phyloP scores from a whole-genome alignment of 129 eudicot species.

The Artemisia tridentata region DNA sequence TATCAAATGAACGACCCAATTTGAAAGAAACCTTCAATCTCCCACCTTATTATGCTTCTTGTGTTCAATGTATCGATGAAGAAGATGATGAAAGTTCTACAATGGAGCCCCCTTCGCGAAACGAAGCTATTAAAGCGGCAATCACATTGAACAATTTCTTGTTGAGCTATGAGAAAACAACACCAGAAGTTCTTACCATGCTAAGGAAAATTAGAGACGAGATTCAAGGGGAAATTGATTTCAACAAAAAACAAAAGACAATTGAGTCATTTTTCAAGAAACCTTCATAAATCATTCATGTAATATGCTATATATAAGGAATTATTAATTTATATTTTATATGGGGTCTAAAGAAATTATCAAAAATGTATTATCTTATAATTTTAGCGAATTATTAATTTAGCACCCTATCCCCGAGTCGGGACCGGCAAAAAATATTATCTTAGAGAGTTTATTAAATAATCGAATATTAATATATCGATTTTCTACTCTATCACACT shows the following conservation, averaged over 20 bases:
- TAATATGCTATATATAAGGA: conserved; percentile 29
- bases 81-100: not conserved
- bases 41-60: too few species aligned
- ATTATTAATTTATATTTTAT: conserved; percentile 32
- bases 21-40: too few species aligned
- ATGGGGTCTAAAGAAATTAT: conserved; percentile 24
- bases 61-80: conserved; percentile 19
- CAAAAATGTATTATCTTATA: conserved; percentile 29
- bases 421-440: conserved; percentile 37
- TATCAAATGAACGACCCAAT: too few species aligned
- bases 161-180: conserved; percentile 22
- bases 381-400: conserved; percentile 41
- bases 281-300: conserved; percentile 31
- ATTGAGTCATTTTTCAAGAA: conserved; percentile 30
- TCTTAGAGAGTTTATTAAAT: conserved; percentile 37
- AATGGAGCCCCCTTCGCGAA: conserved; percentile 8
- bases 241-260: conserved; percentile 36
- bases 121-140: conserved; percentile 25
- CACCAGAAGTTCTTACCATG: conserved; percentile 18
- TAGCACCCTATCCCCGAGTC: conserved; percentile 36
- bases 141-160: conserved; percentile 31
- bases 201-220: conserved; percentile 32
- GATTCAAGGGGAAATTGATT: conserved; percentile 37
- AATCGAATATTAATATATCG: conserved; percentile 38
- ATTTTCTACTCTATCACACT: conserved; percentile 33